Evolutionary conservation across 352 stramenopile species (phyloP), one percentile per base, ranked within the genome.

Genomic region (Pythium inflatum): DNA sequence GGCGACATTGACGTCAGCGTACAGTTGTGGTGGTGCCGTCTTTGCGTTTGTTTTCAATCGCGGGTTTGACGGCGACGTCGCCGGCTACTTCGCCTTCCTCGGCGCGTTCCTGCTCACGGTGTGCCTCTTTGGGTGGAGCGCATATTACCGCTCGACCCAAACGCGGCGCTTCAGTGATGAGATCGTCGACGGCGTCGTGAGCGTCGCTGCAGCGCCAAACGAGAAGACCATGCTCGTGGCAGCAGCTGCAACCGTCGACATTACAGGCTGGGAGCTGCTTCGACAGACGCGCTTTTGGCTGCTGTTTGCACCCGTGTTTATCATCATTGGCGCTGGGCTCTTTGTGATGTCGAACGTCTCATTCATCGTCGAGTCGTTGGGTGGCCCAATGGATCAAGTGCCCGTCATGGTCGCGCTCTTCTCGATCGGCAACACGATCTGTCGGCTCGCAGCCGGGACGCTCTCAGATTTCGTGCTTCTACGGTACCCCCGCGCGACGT

Each of bases 281-380:
- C 73, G 56, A 2, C 82, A 93, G 41, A 16, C 67, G 25, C 82
- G 82, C 38, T 95, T 95, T 65, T 92, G 81, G 82, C 75, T 94
- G 64, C 79, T 95, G 14, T 94, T 95, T 53, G 68, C 81, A 7
- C 74, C 82, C 5, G 85, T 95, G 43, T 81, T 95, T 57, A 86
- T 95, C 60, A 63, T 87, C 30, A 82, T 95, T 69, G 88, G 88
- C 27, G 80, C 81, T 1, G 83, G 82, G 0, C 54, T 94, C 11
- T 83, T 94, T 55, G 77, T 95, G 49, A 92, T 95, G 83, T 91
- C 87, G 30, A 95, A 95, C 63, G 80, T 95, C 5, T 81, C 86
- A 7, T 95, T 95, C 68, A 90, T 95, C 53, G 81, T 94, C 36
- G 86, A 95, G 66, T 92, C 86, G 14, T 72, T 90, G 18, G 73